Percentiles rank a stretch among this genome's conserved stretches.
Conservation (phyloP, 306 rosid genomes). For the Ammopiptanthus mongolicus region DNA sequence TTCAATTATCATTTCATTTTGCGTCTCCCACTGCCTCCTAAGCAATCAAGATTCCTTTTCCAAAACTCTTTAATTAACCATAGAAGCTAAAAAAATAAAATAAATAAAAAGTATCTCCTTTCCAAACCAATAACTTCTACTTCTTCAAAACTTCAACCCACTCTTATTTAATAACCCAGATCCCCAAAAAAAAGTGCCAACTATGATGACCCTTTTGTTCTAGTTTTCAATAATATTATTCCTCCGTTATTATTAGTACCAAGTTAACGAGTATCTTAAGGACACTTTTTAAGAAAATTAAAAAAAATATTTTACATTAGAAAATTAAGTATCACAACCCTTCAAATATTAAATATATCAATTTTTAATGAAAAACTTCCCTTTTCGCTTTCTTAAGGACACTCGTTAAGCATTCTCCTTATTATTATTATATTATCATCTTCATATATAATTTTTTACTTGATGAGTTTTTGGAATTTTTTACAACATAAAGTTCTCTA, state of each 20-base stretch:
- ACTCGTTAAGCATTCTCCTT: too few species aligned
- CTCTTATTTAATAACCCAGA: constrained; percentile 11
- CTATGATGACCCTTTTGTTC: constrained; percentile 8
- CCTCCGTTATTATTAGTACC: background rate
- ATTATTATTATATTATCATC: too few species aligned
- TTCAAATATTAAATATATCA: too few species aligned
- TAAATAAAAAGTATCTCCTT: background rate
- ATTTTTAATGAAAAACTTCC: too few species aligned
- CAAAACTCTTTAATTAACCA: background rate
- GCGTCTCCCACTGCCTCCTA: background rate
- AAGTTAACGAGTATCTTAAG: too few species aligned
- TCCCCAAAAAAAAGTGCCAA: constrained; percentile 23
- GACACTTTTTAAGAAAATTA: too few species aligned
- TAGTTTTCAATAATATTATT: background rate
- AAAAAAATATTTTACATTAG: too few species aligned
- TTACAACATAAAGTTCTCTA: background rate
- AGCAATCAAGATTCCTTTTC: background rate
- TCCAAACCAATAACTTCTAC: background rate
- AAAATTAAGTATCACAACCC: too few species aligned
- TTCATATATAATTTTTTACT: background rate
- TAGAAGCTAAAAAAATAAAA: background rate
- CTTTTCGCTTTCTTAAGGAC: too few species aligned
- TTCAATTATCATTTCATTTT: background rate
- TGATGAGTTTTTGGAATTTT: background rate
- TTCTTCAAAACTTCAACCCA: constrained; percentile 3